A percentile compares a stretch with the other conserved stretches of the same genome.
These are phyloP conservation scores for Mortierella sp. DNA, from an alignment of 371 early-diverging fungal species.

Conservation along the genomic window DNA sequence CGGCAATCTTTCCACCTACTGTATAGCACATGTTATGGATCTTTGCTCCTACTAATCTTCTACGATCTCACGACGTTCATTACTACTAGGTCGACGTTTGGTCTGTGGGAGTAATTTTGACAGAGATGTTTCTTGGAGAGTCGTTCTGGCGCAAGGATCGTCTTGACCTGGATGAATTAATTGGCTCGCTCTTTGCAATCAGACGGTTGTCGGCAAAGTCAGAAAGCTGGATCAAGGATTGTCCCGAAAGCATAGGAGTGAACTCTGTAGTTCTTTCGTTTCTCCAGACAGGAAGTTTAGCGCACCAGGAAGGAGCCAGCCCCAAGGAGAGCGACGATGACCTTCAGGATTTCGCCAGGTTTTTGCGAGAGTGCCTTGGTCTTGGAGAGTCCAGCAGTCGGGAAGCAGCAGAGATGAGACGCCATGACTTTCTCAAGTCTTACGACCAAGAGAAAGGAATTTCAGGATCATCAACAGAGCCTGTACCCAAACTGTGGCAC, in stretches of 20 bases:
- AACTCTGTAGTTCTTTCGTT: constrained; percentile 36
- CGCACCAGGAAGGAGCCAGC: background rate
- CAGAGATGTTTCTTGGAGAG: constrained; percentile 68
- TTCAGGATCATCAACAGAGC: background rate
- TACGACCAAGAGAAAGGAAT: background rate
- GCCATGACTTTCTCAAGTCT: constrained; percentile 36
- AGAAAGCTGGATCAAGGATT: constrained; percentile 43
- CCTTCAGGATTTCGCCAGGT: constrained; percentile 18
- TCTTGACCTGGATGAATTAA: constrained; percentile 54
- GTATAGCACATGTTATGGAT: background rate
- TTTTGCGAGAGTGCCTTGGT: constrained; percentile 35
- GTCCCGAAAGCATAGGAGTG: constrained; percentile 42
- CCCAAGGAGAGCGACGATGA: constrained; percentile 11
- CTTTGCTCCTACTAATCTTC: background rate
- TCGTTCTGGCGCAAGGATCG: constrained; percentile 68
- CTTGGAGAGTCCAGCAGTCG: constrained; percentile 16
- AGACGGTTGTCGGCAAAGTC: constrained; percentile 32
- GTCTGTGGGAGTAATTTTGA: constrained; percentile 73
- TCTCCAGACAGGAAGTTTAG: constrained; percentile 27
- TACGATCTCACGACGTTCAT: background rate
- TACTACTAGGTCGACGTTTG: constrained; percentile 69
- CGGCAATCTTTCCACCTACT: background rate
- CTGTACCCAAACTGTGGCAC: constrained; percentile 27
- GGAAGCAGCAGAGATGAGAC: constrained; percentile 34
- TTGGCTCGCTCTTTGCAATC: constrained; percentile 52